phyloP scores from a whole-genome alignment of 495 filamentous ascomycete species.

The Talaromyces proteolyticus region DNA sequence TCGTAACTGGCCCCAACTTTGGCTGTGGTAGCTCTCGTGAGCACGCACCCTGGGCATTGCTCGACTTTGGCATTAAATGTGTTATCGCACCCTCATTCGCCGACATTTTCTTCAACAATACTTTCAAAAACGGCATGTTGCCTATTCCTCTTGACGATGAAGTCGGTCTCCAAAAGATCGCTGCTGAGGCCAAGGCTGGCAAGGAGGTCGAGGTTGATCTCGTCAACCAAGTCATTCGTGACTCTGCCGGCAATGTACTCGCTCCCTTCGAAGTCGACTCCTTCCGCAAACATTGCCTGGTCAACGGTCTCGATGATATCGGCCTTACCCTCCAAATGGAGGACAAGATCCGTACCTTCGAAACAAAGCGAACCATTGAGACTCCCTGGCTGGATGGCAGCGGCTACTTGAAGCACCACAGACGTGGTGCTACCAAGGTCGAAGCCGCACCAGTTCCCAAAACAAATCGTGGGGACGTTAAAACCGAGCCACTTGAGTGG shows the following conservation, averaged over 20 bases:
- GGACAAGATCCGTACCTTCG: slow-evolving; percentile 80
- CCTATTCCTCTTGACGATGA: slow-evolving; percentile 71
- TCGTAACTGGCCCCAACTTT: slow-evolving; percentile 92
- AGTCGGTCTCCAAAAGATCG: slow-evolving; percentile 60
- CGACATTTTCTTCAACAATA: slow-evolving; percentile 99
- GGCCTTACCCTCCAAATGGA: slow-evolving; percentile 90
- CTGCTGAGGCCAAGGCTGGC: slow-evolving; percentile 74
- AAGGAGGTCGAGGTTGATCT: slow-evolving; percentile 90
- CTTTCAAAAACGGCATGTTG: slow-evolving; percentile 99
- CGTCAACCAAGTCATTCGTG: slow-evolving; percentile 75
- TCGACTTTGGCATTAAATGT: slow-evolving; percentile 93
- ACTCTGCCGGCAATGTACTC: slow-evolving; percentile 64
- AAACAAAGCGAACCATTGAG: slow-evolving; percentile 64
- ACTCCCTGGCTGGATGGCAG: slow-evolving; percentile 92
- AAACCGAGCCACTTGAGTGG: slow-evolving; percentile 90
- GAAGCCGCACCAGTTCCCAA: slow-evolving; percentile 80
- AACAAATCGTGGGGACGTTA: slow-evolving; percentile 83
- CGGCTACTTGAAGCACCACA: slow-evolving; percentile 71
- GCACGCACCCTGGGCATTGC: slow-evolving; percentile 94
- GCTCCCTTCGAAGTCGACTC: slow-evolving; percentile 79
- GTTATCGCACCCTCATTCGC: slow-evolving; percentile 90
- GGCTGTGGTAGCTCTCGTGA: slow-evolving; percentile 91
- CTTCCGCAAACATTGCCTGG: slow-evolving; percentile 89
- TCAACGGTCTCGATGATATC: slow-evolving; percentile 96
- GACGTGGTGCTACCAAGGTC: slow-evolving; percentile 60